Evolutionary conservation across 1,139 yeast species (phyloP), one percentile per base, ranked within the genome.

Genomic region (Nakaseomyces nivariensis): DNA sequence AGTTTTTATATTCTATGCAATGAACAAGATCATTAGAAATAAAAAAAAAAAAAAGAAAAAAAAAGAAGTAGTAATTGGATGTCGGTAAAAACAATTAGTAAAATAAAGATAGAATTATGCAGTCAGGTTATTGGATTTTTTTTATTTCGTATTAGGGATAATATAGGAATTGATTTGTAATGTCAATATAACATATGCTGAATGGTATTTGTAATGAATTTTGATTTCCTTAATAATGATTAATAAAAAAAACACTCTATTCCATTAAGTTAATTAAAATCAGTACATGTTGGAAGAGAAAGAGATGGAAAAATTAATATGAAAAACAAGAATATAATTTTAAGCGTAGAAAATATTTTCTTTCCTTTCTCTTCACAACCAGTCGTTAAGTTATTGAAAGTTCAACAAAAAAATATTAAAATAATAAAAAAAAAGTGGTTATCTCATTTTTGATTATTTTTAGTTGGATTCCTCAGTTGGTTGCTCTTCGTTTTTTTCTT

Each of bases 401-500:
- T 29, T 29, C 31, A 29, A 29, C 9, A 29, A 29, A 17, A 17
- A 17, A 17, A 17, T 17, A 17, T 17, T 17, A 17, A 17, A 17
- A 17, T 17, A 17, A 17, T 17, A 17, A 17, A 17, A 17, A 17
- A 17, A 17, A 17, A 17, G 22, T 17, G 22, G 22, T 17, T 17
- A 17, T 17, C 22, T 17, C 22, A 17, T 10, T 33, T 33, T 33
- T 33, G 36, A 9, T 33, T 43, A 37, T 32, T 32, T 10, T 42
- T 43, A 47, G 36, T 49, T 40, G 34, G 45, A 42, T 31, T 44
- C 41, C 24, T 31, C 47, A 31, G 42, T 27, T 25, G 48, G 17
- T 17, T 49, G 9, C 32, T 47, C 50, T 4, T 43, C 36, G 32
- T 33, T 45, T 8, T 43, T 31, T 29, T 31, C 42, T 45, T 46